Conservation (phyloP, 352 stramenopile genomes). For the Globisporangium orthogonon region DNA sequence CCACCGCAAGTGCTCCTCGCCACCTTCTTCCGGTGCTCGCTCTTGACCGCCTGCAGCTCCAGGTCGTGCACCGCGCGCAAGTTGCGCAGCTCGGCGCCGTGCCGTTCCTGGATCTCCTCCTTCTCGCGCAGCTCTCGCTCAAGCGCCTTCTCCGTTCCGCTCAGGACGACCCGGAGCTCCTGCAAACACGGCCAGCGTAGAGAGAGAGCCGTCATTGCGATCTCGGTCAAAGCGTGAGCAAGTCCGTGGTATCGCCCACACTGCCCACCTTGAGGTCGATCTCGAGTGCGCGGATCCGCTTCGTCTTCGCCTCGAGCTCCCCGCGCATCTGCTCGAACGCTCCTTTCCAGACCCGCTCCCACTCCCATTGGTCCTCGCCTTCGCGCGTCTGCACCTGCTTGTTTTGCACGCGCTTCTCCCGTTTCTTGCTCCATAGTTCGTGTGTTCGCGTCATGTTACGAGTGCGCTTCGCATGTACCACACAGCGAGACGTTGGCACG, state of each 20-base stretch:
- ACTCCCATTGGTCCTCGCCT: constrained; percentile 61
- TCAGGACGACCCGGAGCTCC: constrained; percentile 38
- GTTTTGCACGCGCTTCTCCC: constrained; percentile 20
- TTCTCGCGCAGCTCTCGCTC: constrained; percentile 24
- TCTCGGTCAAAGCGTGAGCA: neutral
- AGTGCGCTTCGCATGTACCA: neutral
- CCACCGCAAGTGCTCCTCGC: neutral
- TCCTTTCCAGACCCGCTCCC: constrained; percentile 65
- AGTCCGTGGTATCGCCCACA: neutral
- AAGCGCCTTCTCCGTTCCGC: constrained; percentile 31
- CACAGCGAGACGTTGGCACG: neutral
- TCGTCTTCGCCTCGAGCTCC: constrained; percentile 25
- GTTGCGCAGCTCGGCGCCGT: constrained; percentile 40
- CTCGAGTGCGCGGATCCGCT: constrained; percentile 24
- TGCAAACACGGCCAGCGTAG: constrained; percentile 2
- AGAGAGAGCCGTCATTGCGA: neutral
- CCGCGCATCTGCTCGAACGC: constrained; percentile 54
- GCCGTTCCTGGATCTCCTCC: constrained; percentile 25
- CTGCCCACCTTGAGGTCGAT: constrained; percentile 38
- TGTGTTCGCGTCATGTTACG: neutral
- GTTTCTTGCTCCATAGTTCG: neutral
- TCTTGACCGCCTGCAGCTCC: constrained; percentile 41
- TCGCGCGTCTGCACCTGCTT: constrained; percentile 58
- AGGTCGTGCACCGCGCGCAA: constrained; percentile 36
- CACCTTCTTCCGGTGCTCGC: constrained; percentile 45